These are phyloP conservation scores for Psilocybe cubensis DNA, from an alignment of 768 basidiomycete species.

Conservation along the genomic window DNA sequence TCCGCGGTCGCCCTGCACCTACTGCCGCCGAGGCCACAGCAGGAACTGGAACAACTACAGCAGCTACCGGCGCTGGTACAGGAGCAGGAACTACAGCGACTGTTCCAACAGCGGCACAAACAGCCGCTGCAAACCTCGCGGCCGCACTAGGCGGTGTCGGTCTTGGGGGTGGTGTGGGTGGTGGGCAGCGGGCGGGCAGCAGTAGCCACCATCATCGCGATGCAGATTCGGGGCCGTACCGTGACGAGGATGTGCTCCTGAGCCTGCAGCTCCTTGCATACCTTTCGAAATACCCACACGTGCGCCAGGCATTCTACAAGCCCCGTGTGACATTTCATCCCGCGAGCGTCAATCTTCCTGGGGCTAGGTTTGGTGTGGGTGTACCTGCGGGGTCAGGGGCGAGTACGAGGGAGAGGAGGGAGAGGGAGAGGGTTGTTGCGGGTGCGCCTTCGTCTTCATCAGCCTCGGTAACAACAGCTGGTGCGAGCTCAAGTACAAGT, in stretches of 20 bases:
- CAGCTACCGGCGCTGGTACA: conserved; percentile 4
- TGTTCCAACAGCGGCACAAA: too few species aligned
- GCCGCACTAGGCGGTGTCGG: too few species aligned
- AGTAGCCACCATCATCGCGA: conserved; percentile 19
- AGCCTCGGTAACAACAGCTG: neutral
- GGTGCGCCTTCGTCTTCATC: conserved; percentile 11
- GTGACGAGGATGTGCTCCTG: conserved; percentile 93
- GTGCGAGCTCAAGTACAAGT: conserved; percentile 1
- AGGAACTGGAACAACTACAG: conserved; percentile 2
- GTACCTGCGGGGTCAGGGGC: conserved; percentile 19
- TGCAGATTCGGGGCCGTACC: conserved; percentile 65
- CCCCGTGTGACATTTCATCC: conserved; percentile 83
- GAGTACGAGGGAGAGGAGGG: conserved; percentile 25
- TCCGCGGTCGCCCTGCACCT: conserved; percentile 22
- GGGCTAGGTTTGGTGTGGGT: conserved; percentile 26
- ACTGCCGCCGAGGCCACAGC: conserved; percentile 1
- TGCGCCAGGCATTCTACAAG: conserved; percentile 94
- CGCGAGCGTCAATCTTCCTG: conserved; percentile 52
- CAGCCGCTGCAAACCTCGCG: too few species aligned
- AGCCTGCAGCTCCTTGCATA: conserved; percentile 94
- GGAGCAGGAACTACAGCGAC: too few species aligned
- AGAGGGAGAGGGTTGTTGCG: conserved; percentile 31
- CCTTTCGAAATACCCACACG: conserved; percentile 97
- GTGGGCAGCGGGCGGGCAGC: neutral
- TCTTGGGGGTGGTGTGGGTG: too few species aligned